Percentiles rank a stretch among this genome's conserved stretches.
phyloP scores from a whole-genome alignment of 2,329 filamentous ascomycete species.

The Dissoconium aciculare region DNA sequence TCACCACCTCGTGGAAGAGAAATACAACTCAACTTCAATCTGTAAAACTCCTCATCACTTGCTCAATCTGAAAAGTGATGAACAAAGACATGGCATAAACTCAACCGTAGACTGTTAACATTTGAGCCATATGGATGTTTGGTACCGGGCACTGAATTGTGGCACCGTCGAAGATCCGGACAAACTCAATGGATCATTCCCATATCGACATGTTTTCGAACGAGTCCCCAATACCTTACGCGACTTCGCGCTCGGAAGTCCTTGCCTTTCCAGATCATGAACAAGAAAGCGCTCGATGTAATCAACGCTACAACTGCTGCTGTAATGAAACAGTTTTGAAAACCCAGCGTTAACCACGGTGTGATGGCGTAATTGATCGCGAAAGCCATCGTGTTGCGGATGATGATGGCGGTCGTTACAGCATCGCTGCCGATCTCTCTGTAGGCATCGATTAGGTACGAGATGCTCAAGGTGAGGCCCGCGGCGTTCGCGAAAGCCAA shows the following conservation, averaged over 20 bases:
- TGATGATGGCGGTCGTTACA: slow-evolving; percentile 32
- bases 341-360: slow-evolving; percentile 27
- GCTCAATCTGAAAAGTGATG: too few species aligned
- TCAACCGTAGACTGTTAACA: too few species aligned
- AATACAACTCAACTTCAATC: too few species aligned
- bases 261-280: slow-evolving; percentile 10
- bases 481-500: slow-evolving; percentile 31
- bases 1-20: too few species aligned
- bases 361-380: slow-evolving; percentile 35
- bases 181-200: slow-evolving; percentile 13
- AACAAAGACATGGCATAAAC: too few species aligned
- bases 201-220: slow-evolving; percentile 11
- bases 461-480: slow-evolving; percentile 26
- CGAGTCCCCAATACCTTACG: slow-evolving; percentile 8
- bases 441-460: slow-evolving; percentile 32
- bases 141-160: too few species aligned
- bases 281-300: slow-evolving; percentile 22
- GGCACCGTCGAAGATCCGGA: too few species aligned
- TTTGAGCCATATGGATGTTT: too few species aligned
- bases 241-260: slow-evolving; percentile 6
- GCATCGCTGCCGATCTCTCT: slow-evolving; percentile 31
- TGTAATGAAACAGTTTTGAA: slow-evolving; percentile 28
- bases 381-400: slow-evolving; percentile 36
- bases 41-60: too few species aligned
- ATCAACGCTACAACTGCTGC: slow-evolving; percentile 29